A percentile compares a stretch with the other conserved stretches of the same genome.
phyloP scores from a whole-genome alignment of 345 rosid species.

The Syzygium aqueum region DNA sequence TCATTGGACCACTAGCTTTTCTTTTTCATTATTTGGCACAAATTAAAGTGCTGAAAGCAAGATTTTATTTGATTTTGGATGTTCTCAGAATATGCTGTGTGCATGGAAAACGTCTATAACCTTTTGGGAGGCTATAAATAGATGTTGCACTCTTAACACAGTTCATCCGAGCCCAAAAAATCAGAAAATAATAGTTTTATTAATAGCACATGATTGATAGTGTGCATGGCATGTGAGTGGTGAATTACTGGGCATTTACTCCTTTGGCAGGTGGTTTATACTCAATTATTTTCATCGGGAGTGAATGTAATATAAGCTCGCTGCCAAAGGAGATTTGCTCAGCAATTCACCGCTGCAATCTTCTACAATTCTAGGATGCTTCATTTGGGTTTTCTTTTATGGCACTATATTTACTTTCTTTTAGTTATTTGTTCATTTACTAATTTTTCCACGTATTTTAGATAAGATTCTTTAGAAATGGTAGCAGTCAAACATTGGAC shows the following conservation, averaged over 20 bases:
- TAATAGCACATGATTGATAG: neutral
- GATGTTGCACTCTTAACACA: neutral
- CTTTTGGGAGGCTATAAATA: neutral
- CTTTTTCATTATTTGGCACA: no score
- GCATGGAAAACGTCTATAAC: neutral
- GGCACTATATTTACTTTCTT: neutral
- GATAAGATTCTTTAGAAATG: no score
- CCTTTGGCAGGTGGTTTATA: conserved; percentile 13
- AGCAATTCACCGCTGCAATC: conserved; percentile 17
- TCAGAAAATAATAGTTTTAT: neutral
- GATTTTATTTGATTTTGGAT: neutral
- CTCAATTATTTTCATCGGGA: neutral
- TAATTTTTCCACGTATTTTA: neutral
- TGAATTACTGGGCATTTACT: conserved; percentile 19
- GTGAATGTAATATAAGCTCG: neutral
- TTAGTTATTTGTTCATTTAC: neutral
- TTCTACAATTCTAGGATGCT: neutral
- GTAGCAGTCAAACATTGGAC: no score
- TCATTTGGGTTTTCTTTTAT: neutral
- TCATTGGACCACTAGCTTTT: neutral
- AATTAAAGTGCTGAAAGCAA: no score
- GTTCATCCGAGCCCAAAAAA: neutral
- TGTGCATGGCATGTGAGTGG: neutral
- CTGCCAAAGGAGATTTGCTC: conserved; percentile 49
- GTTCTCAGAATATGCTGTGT: neutral